Evolutionary conservation across 1,284 basidiomycete genomes (phyloP), one percentile per base, ranked within the genome.

Genomic region (Cutaneotrichosporon cavernicola): DNA sequence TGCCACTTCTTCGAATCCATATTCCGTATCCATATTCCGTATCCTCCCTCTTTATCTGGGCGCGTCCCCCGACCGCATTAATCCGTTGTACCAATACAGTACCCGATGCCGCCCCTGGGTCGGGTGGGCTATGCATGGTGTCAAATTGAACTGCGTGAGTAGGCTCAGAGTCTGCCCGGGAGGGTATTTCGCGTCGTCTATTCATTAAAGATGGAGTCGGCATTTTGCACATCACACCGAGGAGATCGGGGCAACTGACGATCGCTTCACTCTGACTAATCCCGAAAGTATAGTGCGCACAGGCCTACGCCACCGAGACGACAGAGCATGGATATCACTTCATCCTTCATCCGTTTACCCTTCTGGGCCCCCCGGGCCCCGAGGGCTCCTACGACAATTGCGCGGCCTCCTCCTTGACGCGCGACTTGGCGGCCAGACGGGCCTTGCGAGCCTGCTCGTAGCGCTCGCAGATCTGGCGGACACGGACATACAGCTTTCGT

Each of bases 121-220:
- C 51, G 51, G 51, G 31, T 34, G 51, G 49, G 51, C 51, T 53
- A 53, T 53, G 51, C 51, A 53, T 53, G 51, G 51, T 32, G 51
- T 34, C 51, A 53, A 13, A 34, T n/a, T 46, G 43, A 46, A 5
- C 43, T 6, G 16, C 34, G 43, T 6, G 40, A 18, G 6, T n/a
- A n/a, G n/a, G n/a, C n/a, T n/a, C n/a, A n/a, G 40, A 16, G 40
- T 16, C 5, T 16, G 34, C 5, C 11, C 8, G 2, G 34, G 34
- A 36, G 34, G 34, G 34, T 5, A 13, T 36, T 36, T 2, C 34
- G 34, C 34, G 34, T 36, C 5, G 8, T 9, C 34, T 36, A 36
- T 36, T 36, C 34, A 36, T 36, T 5, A 36, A 36, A 5, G 11
- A 36, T 36, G 5, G 34, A 13, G 34, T 9, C 7, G 11, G 8